These are phyloP conservation scores for Athelia sp. DNA, from an alignment of 1,284 basidiomycete species.

Conservation along the genomic window DNA sequence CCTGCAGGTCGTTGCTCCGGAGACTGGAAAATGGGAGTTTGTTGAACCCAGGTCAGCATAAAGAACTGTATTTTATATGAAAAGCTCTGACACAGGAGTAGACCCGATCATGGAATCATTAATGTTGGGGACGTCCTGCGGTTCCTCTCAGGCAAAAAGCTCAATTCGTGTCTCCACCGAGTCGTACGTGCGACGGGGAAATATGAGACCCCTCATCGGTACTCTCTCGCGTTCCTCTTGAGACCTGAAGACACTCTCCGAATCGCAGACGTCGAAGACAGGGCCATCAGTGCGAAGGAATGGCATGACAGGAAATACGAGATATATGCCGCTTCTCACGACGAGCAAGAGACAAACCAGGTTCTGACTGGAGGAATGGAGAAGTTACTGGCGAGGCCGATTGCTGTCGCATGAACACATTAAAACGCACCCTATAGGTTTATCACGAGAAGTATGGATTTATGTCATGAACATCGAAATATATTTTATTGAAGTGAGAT, in stretches of 20 bases:
- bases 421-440: too few relatives aligned
- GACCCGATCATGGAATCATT: constrained; percentile 9
- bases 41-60: constrained; percentile 3
- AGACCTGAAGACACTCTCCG: constrained; percentile 6
- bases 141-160: constrained; percentile 8
- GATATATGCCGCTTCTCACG: constrained; percentile 6
- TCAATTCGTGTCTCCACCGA: constrained; percentile 9
- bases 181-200: constrained; percentile 6
- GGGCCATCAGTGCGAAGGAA: constrained; percentile 6
- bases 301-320: constrained; percentile 11
- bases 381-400: constrained; percentile 1
- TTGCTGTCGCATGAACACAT: too few relatives aligned
- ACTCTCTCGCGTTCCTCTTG: constrained; percentile 9
- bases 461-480: too few relatives aligned
- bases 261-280: constrained; percentile 8
- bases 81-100: background rate
- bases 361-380: constrained; percentile 10
- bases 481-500: too few relatives aligned
- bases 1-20: constrained; percentile 7
- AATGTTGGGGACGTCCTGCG: constrained; percentile 10
- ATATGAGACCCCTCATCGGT: constrained; percentile 5
- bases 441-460: too few relatives aligned
- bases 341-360: constrained; percentile 7
- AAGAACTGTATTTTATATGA: too few relatives aligned
- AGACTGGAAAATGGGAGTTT: constrained; percentile 4